Evolutionary conservation across 768 basidiomycete species (phyloP), one percentile per base, ranked within the genome.

Genomic region (Mycena epipterygia): DNA sequence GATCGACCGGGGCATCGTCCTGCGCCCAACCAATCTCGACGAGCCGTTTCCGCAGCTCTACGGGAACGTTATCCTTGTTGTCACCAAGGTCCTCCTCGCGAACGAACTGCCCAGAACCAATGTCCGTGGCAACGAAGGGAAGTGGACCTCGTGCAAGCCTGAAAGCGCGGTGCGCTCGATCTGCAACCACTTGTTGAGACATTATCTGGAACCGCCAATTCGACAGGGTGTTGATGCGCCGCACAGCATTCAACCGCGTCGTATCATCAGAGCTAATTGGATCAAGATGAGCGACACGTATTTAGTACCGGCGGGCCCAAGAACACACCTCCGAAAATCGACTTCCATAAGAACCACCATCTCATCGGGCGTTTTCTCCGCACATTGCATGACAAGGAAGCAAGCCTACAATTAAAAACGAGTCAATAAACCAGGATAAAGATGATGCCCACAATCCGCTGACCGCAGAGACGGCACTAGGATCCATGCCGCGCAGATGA

Each of bases 1-100:
- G 87, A 74, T 93, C 89, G 12, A 85, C 81, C 13, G 85, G 79
- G 3, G 81, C 82, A 62, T 89, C 86, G 33, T 92, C 90, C 42
- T 91, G 86, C 6, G 85, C 86, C 92, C 93, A 95, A 17, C 93
- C 93, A 56, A 95, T 90, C 67, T 94, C 92, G 1, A 88, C 86
- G 21, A 95, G 82, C 48, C 89, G 88, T 68, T 89, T 88, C 60
- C 87, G 85, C 39, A 94, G 77, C 73, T 94, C 93, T 17, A 84
- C 71, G 4, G 93, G 93, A 16, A 95, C 81, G 29, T 82, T 86
- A 60, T 88, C 85, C 59, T 85, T 85, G 51, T 80, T 75, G 39
- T 89, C 88, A 19, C 85, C 85, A 0, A 81, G 73, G 64, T 87
- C 88, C 62, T 91, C 89, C 32, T 87, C 85, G 30, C 83, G 84